Conservation (phyloP, 2,329 filamentous ascomycete genomes). For the Claviceps pazoutovae region DNA sequence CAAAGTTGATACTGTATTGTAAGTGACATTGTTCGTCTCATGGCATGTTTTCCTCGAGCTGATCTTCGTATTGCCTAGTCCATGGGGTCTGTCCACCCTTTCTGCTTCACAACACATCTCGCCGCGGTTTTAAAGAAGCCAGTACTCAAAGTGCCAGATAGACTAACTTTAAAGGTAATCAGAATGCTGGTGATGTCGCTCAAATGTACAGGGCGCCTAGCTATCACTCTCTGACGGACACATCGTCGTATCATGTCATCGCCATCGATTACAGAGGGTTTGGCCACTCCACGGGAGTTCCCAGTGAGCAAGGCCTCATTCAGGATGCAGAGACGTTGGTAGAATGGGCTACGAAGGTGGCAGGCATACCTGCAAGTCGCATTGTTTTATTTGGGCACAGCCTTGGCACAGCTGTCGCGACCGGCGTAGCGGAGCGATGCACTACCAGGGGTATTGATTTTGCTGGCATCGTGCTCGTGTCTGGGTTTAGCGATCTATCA, state of each 20-base stretch:
- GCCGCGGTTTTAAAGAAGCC: no score
- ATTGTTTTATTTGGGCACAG: constrained; percentile 80
- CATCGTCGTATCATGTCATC: constrained; percentile 66
- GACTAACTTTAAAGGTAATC: constrained; percentile 10
- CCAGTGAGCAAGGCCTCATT: constrained; percentile 69
- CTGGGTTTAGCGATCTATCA: constrained; percentile 63
- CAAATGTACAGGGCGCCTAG: constrained; percentile 62
- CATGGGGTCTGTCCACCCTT: constrained; percentile 36
- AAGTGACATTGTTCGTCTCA: constrained; percentile 17
- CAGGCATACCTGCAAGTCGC: constrained; percentile 50
- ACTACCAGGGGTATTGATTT: constrained; percentile 49
- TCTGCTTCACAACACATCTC: not conserved
- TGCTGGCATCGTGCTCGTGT: constrained; percentile 65
- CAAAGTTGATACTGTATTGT: constrained; percentile 52
- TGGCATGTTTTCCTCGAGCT: not conserved
- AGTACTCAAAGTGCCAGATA: constrained; percentile 19
- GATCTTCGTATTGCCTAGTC: constrained; percentile 25
- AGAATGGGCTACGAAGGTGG: constrained; percentile 53
- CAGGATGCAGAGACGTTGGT: constrained; percentile 62
- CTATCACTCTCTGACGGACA: constrained; percentile 63
- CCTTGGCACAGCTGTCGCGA: constrained; percentile 72
- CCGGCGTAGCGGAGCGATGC: constrained; percentile 60
- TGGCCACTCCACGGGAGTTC: constrained; percentile 64
- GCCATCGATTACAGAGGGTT: constrained; percentile 86
- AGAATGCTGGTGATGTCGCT: constrained; percentile 79